phyloP scores from a whole-genome alignment of 306 rosid species.

The Acmispon strigosus region DNA sequence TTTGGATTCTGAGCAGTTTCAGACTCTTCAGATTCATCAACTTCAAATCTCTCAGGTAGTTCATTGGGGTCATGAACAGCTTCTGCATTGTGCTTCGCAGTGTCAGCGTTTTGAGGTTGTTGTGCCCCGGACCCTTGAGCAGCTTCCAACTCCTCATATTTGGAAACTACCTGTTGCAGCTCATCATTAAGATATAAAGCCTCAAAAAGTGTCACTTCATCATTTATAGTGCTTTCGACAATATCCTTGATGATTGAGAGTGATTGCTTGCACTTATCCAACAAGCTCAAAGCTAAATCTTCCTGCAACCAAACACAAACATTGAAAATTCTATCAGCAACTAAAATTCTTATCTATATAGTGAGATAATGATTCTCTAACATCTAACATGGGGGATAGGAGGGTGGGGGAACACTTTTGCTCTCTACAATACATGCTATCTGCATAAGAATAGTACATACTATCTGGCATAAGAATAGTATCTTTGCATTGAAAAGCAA shows the following conservation, averaged over 20 bases:
- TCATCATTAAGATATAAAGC: constrained; percentile 78
- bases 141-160: constrained; percentile 58
- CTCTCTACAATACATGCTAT: background rate
- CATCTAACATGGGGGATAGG: background rate
- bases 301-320: constrained; percentile 43
- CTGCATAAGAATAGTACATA: background rate
- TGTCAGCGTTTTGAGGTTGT: constrained; percentile 28
- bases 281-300: constrained; percentile 57
- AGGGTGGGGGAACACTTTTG: background rate
- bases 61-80: constrained; percentile 24
- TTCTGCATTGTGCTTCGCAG: constrained; percentile 13
- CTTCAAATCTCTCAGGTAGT: constrained; percentile 11
- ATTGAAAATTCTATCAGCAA: constrained; percentile 13
- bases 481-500: background rate
- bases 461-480: background rate
- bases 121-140: constrained; percentile 31
- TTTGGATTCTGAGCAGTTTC: constrained; percentile 27
- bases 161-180: constrained; percentile 59
- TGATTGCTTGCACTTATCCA: constrained; percentile 73
- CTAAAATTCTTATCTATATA: background rate
- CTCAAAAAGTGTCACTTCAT: constrained; percentile 73
- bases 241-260: constrained; percentile 55
- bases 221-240: constrained; percentile 60
- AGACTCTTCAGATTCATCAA: constrained; percentile 13
- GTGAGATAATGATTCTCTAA: background rate